Conservation (phyloP, 345 rosid species). For the Iberis pinnata region DNA sequence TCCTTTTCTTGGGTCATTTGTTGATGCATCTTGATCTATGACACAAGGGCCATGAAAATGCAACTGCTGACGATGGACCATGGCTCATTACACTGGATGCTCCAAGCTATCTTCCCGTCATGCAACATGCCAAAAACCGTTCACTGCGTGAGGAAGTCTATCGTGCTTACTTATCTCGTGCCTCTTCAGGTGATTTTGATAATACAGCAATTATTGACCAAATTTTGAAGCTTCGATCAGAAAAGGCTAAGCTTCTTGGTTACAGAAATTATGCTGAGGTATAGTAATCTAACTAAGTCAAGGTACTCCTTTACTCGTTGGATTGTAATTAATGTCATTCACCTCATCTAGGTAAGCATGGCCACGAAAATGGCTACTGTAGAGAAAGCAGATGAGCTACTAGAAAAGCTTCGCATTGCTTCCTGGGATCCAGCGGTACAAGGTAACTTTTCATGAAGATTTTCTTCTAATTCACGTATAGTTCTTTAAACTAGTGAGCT, state of each 20-base stretch:
- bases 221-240: conserved; percentile 69
- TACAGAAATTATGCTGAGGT: conserved; percentile 93
- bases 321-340: conserved; percentile 20
- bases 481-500: background rate
- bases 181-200: conserved; percentile 76
- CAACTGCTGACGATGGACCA: conserved; percentile 83
- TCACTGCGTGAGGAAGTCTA: conserved; percentile 83
- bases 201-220: conserved; percentile 72
- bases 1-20: background rate
- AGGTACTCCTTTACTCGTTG: conserved; percentile 7
- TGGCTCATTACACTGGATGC: conserved; percentile 85
- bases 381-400: conserved; percentile 71
- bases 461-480: background rate
- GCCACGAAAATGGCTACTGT: conserved; percentile 97
- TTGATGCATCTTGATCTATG: conserved; percentile 15
- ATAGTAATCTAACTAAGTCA: conserved; percentile 19
- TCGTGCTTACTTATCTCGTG: conserved; percentile 64
- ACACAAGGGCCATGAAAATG: conserved; percentile 71
- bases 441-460: conserved; percentile 38
- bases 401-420: conserved; percentile 79
- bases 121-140: conserved; percentile 88
- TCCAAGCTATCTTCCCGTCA: conserved; percentile 78
- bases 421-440: conserved; percentile 93
- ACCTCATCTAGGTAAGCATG: conserved; percentile 72
- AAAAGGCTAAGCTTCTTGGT: conserved; percentile 78